phyloP scores from a whole-genome alignment of 1,139 yeast species.

The Debaryomyces subglobosus region DNA sequence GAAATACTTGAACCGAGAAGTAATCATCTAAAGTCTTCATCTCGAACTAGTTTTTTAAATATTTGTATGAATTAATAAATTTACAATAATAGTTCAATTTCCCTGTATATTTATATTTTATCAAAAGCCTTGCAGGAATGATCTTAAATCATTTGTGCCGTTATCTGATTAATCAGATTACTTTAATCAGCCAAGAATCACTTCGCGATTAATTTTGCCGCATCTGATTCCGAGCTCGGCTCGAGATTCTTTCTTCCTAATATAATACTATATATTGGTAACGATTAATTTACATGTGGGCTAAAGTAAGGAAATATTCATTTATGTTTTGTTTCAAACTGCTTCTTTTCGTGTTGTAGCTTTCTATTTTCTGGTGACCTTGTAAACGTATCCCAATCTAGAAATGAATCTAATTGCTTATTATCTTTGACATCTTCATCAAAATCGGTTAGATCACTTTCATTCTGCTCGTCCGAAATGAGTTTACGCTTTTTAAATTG shows the following conservation, averaged over 20 bases:
- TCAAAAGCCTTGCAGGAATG: neutral
- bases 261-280: neutral
- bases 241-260: neutral
- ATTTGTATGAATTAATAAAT: neutral
- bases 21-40: conserved; percentile 14
- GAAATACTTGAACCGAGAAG: conserved; percentile 49
- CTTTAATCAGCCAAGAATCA: neutral
- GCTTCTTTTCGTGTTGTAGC: conserved; percentile 4
- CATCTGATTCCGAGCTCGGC: conserved; percentile 3
- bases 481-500: conserved; percentile 4
- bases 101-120: neutral
- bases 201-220: neutral
- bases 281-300: neutral
- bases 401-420: conserved; percentile 15
- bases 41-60: neutral
- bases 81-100: neutral
- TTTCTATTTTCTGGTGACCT: conserved; percentile 8
- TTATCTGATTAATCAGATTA: conserved; percentile 14
- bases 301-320: neutral
- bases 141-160: neutral
- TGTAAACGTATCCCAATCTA: conserved; percentile 10
- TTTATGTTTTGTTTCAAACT: conserved; percentile 1
- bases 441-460: conserved; percentile 28
- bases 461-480: conserved; percentile 16
- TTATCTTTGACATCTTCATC: conserved; percentile 23